Conservation (phyloP, 441 rosid genomes). For the Biscutella laevigata region DNA sequence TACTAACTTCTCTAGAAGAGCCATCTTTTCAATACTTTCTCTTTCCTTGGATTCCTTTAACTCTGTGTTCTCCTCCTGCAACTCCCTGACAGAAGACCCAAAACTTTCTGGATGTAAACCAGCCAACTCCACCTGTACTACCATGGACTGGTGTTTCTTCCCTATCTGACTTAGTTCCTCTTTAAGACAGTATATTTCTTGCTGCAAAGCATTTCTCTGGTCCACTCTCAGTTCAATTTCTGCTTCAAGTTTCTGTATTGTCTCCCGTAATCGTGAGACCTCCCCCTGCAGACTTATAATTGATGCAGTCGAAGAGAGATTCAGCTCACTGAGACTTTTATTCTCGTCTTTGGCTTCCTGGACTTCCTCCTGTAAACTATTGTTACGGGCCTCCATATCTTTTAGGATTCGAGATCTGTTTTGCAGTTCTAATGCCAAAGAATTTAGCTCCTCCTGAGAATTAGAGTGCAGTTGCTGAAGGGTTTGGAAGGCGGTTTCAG, state of each 20-base stretch:
- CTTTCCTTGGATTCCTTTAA: constrained; percentile 45
- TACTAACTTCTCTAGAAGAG: constrained; percentile 49
- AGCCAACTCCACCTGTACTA: constrained; percentile 66
- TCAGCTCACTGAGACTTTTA: constrained; percentile 52
- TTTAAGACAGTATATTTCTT: constrained; percentile 87
- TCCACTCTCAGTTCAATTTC: constrained; percentile 78
- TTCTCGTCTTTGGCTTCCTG: constrained; percentile 50
- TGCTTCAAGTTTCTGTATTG: constrained; percentile 66
- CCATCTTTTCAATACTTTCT: constrained; percentile 46
- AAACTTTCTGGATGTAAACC: constrained; percentile 51
- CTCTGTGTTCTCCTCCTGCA: constrained; percentile 53
- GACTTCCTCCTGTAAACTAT: constrained; percentile 46
- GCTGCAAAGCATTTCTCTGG: constrained; percentile 89
- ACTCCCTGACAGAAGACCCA: constrained; percentile 51
- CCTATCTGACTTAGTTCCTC: constrained; percentile 72
- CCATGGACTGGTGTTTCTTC: constrained; percentile 48
- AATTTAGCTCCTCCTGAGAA: constrained; percentile 84
- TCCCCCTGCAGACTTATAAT: constrained; percentile 60
- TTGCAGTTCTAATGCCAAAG: constrained; percentile 57
- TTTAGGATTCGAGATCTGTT: constrained; percentile 48
- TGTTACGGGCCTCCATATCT: constrained; percentile 60
- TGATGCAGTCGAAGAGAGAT: constrained; percentile 65
- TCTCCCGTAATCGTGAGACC: constrained; percentile 55
- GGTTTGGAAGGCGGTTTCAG: constrained; percentile 95
- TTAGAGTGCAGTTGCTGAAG: constrained; percentile 85